Percentiles rank a stretch among this genome's conserved stretches.
phyloP scores from a whole-genome alignment of 1,284 basidiomycete genomes.

The Cystobasidium pallidum region DNA sequence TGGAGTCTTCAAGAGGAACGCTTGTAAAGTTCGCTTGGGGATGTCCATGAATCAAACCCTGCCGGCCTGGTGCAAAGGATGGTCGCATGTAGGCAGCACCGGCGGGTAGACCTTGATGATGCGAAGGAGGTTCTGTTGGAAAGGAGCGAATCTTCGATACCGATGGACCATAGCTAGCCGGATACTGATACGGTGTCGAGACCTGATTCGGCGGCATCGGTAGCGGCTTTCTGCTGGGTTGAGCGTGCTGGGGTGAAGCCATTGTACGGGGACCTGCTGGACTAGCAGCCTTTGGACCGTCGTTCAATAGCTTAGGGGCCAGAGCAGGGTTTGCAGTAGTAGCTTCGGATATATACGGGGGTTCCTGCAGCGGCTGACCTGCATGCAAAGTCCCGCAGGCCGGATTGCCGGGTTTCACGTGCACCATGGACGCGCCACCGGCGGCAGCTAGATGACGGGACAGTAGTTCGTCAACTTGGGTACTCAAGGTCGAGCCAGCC shows the following conservation, averaged over 20 bases:
- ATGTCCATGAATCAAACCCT: slow-evolving; percentile 8
- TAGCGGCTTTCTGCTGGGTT: slow-evolving; percentile 10
- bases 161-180: slow-evolving; percentile 43
- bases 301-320: neutral
- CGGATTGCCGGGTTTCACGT: slow-evolving; percentile 9
- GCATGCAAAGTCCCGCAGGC: neutral
- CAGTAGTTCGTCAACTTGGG: slow-evolving; percentile 39
- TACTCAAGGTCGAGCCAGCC: slow-evolving; percentile 24
- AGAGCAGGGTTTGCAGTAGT: slow-evolving; percentile 8
- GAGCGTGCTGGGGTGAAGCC: slow-evolving; percentile 7
- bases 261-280: slow-evolving; percentile 20
- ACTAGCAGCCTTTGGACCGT: neutral
- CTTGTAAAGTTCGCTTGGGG: neutral
- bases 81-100: slow-evolving; percentile 23
- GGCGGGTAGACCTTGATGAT: slow-evolving; percentile 7
- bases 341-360: neutral
- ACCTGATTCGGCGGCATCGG: slow-evolving; percentile 24
- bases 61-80: neutral
- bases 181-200: slow-evolving; percentile 26
- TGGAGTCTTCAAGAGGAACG: neutral
- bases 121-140: slow-evolving; percentile 12
- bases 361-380: neutral
- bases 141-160: slow-evolving; percentile 39
- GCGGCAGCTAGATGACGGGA: neutral
- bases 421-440: neutral